These are phyloP conservation scores for Xylaria sp. DNA, from an alignment of 2,329 filamentous ascomycete species.

Conservation along the genomic window DNA sequence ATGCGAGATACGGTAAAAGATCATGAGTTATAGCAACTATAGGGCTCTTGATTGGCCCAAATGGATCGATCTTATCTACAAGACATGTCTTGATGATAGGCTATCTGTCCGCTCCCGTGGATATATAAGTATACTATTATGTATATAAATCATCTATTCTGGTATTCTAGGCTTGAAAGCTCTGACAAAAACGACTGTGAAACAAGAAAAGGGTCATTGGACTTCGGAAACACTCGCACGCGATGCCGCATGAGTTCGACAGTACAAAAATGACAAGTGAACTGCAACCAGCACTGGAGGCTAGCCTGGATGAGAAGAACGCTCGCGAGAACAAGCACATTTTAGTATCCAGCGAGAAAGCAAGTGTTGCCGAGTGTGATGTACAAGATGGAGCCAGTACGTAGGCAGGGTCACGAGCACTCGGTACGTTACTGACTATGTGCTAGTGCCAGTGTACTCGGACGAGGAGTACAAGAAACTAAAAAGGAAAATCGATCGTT, in stretches of 20 bases:
- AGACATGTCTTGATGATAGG: neutral
- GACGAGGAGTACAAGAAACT: slow-evolving; percentile 53
- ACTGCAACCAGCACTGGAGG: slow-evolving; percentile 34
- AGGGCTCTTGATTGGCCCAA: slow-evolving; percentile 19
- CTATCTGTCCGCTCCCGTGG: neutral
- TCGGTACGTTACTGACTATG: neutral
- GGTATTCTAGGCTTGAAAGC: neutral
- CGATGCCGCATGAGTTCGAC: slow-evolving; percentile 37
- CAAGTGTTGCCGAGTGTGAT: slow-evolving; percentile 38
- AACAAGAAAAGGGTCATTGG: neutral
- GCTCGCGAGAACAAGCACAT: slow-evolving; percentile 35
- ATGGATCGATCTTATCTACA: slow-evolving; percentile 19
- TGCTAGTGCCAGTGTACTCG: slow-evolving; percentile 44
- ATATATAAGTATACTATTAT: neutral
- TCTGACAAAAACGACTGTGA: neutral
- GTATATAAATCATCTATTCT: slow-evolving; percentile 15
- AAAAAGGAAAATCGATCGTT: slow-evolving; percentile 56
- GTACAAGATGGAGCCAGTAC: slow-evolving; percentile 38
- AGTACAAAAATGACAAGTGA: slow-evolving; percentile 40
- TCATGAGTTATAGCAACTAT: neutral
- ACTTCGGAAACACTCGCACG: neutral
- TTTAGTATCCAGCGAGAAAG: slow-evolving; percentile 39
- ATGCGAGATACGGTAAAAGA: slow-evolving; percentile 12
- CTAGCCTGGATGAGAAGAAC: slow-evolving; percentile 30
- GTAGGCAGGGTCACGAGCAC: slow-evolving; percentile 15